These are phyloP conservation scores for Paraphaeosphaeria sporulosa DNA, from an alignment of 2,329 filamentous ascomycete species.

Conservation along the genomic window DNA sequence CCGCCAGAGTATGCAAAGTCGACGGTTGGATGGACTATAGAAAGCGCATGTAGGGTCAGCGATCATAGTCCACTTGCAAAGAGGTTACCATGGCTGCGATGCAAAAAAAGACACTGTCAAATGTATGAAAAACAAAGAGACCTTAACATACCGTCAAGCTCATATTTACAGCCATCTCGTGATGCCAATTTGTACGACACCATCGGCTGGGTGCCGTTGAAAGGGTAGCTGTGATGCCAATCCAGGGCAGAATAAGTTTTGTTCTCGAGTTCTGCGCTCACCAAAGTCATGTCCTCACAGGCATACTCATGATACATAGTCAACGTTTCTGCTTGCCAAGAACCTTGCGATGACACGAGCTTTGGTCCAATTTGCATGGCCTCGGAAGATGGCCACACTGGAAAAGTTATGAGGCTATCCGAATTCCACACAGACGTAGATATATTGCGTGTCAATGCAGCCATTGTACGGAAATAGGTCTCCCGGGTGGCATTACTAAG, in stretches of 20 bases:
- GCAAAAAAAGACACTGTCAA: not conserved
- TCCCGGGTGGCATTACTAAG: conserved; percentile 16
- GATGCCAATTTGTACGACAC: conserved; percentile 22
- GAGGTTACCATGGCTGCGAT: not conserved
- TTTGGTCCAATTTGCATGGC: conserved; percentile 18
- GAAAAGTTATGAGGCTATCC: conserved; percentile 20
- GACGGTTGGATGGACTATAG: conserved; percentile 16
- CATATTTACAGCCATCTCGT: conserved; percentile 21
- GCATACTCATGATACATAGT: conserved; percentile 9
- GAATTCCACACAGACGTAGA: conserved; percentile 27
- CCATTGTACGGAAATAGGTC: conserved; percentile 25
- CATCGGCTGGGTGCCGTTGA: conserved; percentile 26
- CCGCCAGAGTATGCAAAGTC: conserved; percentile 23
- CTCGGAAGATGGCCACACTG: conserved; percentile 26
- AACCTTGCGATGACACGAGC: conserved; percentile 11
- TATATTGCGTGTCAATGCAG: conserved; percentile 19
- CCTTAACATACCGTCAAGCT: conserved; percentile 7
- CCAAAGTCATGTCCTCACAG: conserved; percentile 25
- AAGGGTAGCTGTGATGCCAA: not conserved
- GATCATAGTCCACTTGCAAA: not conserved
- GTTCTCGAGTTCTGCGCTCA: conserved; percentile 17
- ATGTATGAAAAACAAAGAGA: not conserved
- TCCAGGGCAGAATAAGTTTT: conserved; percentile 14
- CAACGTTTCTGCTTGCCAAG: conserved; percentile 21
- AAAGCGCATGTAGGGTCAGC: not conserved